A percentile compares a stretch with the other conserved stretches of the same genome.
Evolutionary conservation across 2,329 filamentous ascomycete species (phyloP).

Genomic region (Teratosphaeria epicoccoides): DNA sequence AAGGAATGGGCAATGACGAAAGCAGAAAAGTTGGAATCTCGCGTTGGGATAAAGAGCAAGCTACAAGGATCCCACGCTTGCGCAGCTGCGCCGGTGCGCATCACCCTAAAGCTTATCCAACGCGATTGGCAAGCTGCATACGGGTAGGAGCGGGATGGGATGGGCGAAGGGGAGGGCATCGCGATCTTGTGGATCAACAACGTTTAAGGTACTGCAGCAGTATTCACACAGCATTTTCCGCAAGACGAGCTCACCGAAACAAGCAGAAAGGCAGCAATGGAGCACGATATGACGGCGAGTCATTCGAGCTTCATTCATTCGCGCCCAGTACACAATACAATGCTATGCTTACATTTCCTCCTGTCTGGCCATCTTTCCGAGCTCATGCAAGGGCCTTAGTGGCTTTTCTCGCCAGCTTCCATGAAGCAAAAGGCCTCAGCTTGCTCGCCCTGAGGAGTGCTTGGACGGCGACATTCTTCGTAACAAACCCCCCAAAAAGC

Average conservation of each 20-base stretch:
- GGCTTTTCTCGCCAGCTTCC: background rate
- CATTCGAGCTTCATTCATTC: background rate
- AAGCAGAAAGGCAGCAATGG: too few relatives aligned
- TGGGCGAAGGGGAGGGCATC: background rate
- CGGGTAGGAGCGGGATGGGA: background rate
- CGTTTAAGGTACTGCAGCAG: too few relatives aligned
- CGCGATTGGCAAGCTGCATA: background rate
- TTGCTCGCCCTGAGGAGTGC: background rate
- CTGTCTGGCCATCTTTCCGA: background rate
- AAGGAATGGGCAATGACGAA: slow-evolving; percentile 4
- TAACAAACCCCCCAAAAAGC: background rate
- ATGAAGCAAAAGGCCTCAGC: background rate
- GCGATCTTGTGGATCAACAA: background rate
- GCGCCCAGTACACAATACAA: background rate
- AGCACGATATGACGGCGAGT: too few relatives aligned
- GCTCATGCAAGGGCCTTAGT: background rate
- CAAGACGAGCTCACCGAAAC: too few relatives aligned
- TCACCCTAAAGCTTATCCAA: background rate
- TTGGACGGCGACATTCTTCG: background rate
- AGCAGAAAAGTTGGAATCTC: slow-evolving; percentile 1
- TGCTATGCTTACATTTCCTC: background rate
- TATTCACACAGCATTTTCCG: background rate
- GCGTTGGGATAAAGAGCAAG: slow-evolving; percentile 1
- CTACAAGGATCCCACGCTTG: background rate
- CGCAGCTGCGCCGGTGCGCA: background rate